These are phyloP conservation scores for Aspergillus diversus DNA, from an alignment of 495 filamentous ascomycete genomes.

Conservation along the genomic window DNA sequence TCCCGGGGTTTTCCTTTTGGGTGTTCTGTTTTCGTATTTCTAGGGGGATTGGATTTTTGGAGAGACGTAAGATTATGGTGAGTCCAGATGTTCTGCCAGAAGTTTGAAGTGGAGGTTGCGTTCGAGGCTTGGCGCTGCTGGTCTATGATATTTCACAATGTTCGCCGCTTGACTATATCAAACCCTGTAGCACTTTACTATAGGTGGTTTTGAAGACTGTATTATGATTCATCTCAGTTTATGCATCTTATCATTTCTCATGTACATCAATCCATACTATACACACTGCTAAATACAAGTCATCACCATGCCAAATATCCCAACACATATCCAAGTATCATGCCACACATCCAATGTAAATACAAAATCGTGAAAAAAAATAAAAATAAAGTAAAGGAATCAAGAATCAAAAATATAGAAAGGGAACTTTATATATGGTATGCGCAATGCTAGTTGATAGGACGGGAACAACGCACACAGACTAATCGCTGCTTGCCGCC, in stretches of 20 bases:
- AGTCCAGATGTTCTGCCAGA: neutral
- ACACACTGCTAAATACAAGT: constrained; percentile 1
- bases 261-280: constrained; percentile 2
- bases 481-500: constrained; percentile 54
- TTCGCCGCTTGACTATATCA: no score
- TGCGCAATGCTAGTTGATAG: constrained; percentile 20
- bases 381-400: neutral
- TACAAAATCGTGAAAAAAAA: neutral
- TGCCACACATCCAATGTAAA: neutral
- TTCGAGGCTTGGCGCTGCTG: neutral
- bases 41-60: neutral
- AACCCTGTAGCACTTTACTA: no score
- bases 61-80: neutral
- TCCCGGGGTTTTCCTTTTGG: neutral
- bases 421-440: neutral
- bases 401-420: neutral
- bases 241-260: neutral
- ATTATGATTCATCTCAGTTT: neutral
- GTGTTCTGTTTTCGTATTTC: neutral
- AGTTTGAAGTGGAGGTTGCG: neutral
- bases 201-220: no score
- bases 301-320: constrained; percentile 1
- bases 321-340: neutral
- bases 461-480: constrained; percentile 52
- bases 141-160: no score